Conservation (phyloP, 2,329 filamentous ascomycete genomes). For the Lasiodiplodia sp. region DNA sequence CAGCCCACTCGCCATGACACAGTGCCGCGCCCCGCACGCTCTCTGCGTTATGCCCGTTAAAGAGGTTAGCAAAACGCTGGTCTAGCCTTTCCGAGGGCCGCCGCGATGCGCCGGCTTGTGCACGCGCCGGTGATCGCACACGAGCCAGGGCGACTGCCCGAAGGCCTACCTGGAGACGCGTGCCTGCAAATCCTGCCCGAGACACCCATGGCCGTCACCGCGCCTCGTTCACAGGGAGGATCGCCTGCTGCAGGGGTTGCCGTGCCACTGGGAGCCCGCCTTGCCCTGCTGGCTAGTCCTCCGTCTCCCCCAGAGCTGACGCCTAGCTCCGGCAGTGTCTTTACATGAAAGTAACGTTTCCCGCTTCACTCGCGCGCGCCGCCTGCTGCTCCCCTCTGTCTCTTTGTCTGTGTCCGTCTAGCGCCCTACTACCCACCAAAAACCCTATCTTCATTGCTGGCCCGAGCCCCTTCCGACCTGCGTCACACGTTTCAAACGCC, state of each 20-base stretch:
- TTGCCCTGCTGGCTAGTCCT: constrained; percentile 22
- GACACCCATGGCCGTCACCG: constrained; percentile 23
- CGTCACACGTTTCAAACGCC: constrained; percentile 25
- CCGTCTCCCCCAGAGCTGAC: constrained; percentile 28
- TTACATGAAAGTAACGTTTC: constrained; percentile 20
- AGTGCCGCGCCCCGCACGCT: constrained; percentile 5
- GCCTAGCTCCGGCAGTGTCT: constrained; percentile 12
- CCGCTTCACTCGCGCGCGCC: background rate
- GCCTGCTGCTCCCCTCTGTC: background rate
- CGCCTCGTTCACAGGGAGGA: constrained; percentile 13
- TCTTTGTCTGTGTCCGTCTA: background rate
- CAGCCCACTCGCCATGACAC: constrained; percentile 6
- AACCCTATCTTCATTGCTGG: constrained; percentile 7
- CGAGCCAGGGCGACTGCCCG: constrained; percentile 2
- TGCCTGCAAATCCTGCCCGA: constrained; percentile 27
- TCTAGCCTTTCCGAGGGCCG: constrained; percentile 14
- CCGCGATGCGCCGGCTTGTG: constrained; percentile 18
- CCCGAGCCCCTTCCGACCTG: constrained; percentile 8
- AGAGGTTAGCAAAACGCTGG: constrained; percentile 15
- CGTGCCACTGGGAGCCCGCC: constrained; percentile 21
- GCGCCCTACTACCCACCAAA: background rate
- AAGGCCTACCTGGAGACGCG: constrained; percentile 17
- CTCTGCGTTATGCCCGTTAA: constrained; percentile 5
- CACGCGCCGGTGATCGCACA: constrained; percentile 20
- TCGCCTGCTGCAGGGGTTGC: constrained; percentile 22